Evolutionary conservation across 306 rosid genomes (phyloP), one percentile per base, ranked within the genome.

Genomic region (Rosa multiflora): DNA sequence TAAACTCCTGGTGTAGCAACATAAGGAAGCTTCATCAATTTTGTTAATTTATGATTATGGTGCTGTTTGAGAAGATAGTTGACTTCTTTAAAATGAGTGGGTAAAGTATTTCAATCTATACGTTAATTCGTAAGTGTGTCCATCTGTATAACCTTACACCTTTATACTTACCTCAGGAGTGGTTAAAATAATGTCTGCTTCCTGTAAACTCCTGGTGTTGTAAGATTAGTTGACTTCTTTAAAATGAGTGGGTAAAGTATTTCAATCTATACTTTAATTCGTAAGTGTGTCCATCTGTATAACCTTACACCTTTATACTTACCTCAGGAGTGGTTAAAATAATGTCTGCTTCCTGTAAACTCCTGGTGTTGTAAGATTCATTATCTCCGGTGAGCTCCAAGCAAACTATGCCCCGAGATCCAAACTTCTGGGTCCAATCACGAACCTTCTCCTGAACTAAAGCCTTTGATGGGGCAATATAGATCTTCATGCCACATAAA

Each of bases 251-350:
- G 40, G 18, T 70, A 44, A 43, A 5, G 55, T 32, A 52, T 12
- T 18, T 72, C 29, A 39, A 35, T 32, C n/a, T 55, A 56, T 35
- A 52, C 10, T 49, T 49, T 4, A 32, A 26, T 26, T 72, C 49
- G 18, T 2, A 20, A 37, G 6, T 52, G 2, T 73, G 49, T 20
- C 29, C 55, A 55, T 39, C 15, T 53, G 46, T 67, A 68, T 23
- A 64, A 23, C 11, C 6, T 35, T 20, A 29, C 47, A 53, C 39
- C 49, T 68, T 73, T 10, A 10, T 82, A 81, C 93, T 80, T 72
- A 91, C 97, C 97, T 94, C 97, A 59, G 99, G 97, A 83, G 99
- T 94, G 67, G 99, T 94, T 82, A 94, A 85, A 83, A 94, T 87
- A 73, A 94, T 94, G 83, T 92, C 99, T 37, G 97, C 97, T 75